Evolutionary conservation across 1,139 yeast species (phyloP), one percentile per base, ranked within the genome.

Genomic region (Yamadazyma siamensis): DNA sequence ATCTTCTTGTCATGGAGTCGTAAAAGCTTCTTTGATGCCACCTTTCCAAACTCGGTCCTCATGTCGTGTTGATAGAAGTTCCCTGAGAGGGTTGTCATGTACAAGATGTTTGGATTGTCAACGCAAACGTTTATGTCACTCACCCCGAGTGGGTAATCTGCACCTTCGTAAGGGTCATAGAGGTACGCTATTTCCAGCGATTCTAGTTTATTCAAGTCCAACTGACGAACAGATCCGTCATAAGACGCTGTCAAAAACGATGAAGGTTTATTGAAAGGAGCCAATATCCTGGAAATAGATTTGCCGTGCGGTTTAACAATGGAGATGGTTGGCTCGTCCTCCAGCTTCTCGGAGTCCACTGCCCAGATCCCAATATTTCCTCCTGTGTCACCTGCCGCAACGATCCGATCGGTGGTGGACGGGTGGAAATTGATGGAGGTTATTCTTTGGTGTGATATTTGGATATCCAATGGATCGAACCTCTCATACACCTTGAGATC

Each of bases 351-450:
- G 2, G 62, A 51, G 40, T 76, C 77, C 2, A 84, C 80, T 23
- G 89, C 80, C 96, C 96, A 91, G n/a, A 89, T 67, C 0, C 96
- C 96, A 29, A 88, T 58, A 41, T 79, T 74, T 5, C 97, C 97
- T 12, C 65, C 61, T 13, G 88, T 85, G 56, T 91, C 97, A 28
- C 96, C 97, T 0, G 89, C 96, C 25, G 85, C 54, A 3, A 87
- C 68, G 4, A 91, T 52, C 40, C 84, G 67, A 42, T 79, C 77
- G 1, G 68, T 70, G 2, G 54, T 56, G 0, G 84, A 59, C 0
- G 96, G 96, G 54, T 89, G 96, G 52, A 86, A 81, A 26, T 69
- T 66, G 33, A 87, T 69, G 2, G 86, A 65, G 0, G 89, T 77
- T 50, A 89, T 79, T 38, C 98, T 65, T 33, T 81, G 82, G 22